Evolutionary conservation across 306 rosid genomes (phyloP), one percentile per base, ranked within the genome.

Genomic region (Begonia peltatifolia): DNA sequence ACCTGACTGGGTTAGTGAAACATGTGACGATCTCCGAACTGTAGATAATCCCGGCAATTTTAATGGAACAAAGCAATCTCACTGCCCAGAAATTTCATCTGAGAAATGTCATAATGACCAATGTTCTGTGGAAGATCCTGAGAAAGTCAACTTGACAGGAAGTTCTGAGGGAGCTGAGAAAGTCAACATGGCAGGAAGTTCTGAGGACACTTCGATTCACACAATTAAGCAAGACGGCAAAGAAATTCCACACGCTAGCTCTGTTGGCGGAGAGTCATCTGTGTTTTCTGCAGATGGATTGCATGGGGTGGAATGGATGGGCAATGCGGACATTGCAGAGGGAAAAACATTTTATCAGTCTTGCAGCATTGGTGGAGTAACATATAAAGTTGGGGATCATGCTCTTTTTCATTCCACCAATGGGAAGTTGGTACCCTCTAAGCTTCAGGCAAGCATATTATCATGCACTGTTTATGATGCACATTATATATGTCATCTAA

Each of bases 371-470:
- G 74, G 71, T 71, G 95, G 94, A 54, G 75, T 76, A 62, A 66
- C 71, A 13, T 83, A 86, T 71, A 69, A 74, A 60, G 69, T 86
- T 65, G 82, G 75, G 47, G 85, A 74, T 54, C 83, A 79, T 70
- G 94, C 80, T 55, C 80, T 86, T 77, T 74, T 90, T 60, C 68
- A 46, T 4, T 68, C 81, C 51, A 60, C 47, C 65, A 57, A 69
- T 54, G 96, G 83, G 36, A 77, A 79, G 71, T 58, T 83, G 71
- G 56, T 52, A 56, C 94, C 95, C 60, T 79, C 74, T 55, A 86
- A 74, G 71, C 82, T 90, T 73, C 87, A 83, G 86, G 99, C 59
- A 73, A 90, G 94, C 56, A 60, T 72, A 74, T 46, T 38, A 60
- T 60, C 38, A 61, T 42, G n/a, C 59, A 43, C 68, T 46, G 50